phyloP scores from a whole-genome alignment of 371 early-diverging fungal species.

The Saksenaea vasiformis region DNA sequence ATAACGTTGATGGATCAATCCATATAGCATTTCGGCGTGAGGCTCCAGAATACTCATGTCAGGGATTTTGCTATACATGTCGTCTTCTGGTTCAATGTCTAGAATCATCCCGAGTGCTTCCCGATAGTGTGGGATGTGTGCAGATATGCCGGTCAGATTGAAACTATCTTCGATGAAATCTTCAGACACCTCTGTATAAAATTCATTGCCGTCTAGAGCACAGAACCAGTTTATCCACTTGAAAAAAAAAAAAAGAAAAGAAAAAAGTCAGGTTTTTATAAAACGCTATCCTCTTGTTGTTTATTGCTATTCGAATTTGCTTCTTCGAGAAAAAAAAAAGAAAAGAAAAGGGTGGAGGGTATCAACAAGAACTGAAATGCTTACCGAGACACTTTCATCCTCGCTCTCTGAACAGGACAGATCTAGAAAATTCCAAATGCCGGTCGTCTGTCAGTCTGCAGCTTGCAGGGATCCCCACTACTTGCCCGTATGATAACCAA shows the following conservation, averaged over 20 bases:
- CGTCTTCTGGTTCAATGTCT: constrained; percentile 72
- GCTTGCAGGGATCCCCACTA: not conserved
- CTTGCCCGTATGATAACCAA: not conserved
- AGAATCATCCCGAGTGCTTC: constrained; percentile 84
- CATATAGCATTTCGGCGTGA: constrained; percentile 70
- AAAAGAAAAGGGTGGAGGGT: not conserved
- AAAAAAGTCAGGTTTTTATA: not conserved
- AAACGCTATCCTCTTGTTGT: not conserved
- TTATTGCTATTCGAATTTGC: not conserved
- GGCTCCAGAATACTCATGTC: constrained; percentile 45
- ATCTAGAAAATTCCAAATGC: not conserved
- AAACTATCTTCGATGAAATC: constrained; percentile 91
- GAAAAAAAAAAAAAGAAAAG: not conserved
- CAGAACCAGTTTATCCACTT: constrained; percentile 95
- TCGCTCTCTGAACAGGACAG: not conserved
- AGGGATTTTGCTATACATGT: constrained; percentile 40
- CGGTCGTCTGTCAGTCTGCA: not conserved
- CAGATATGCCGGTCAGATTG: constrained; percentile 86
- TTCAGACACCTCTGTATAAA: constrained; percentile 80
- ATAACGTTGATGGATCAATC: constrained; percentile 83
- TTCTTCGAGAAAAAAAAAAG: not conserved
- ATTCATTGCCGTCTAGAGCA: constrained; percentile 74
- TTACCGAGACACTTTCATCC: not conserved
- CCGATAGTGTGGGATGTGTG: constrained; percentile 76
- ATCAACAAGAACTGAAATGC: not conserved